These are phyloP conservation scores for Castanea crenata DNA, from an alignment of 306 rosid species.

Conservation along the genomic window DNA sequence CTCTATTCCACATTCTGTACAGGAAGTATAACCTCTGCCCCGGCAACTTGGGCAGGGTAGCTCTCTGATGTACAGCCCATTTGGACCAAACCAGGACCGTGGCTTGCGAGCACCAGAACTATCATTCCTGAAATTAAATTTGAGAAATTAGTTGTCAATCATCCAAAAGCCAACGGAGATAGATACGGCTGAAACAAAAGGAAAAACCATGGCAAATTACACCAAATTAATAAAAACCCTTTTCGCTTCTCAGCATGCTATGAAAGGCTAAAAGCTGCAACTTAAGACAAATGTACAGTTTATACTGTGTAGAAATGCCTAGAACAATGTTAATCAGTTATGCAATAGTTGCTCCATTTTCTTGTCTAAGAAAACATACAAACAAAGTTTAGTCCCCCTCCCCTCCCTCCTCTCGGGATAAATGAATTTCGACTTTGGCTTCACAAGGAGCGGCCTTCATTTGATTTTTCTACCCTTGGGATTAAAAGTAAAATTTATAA, in stretches of 20 bases:
- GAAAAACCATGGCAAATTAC: not conserved
- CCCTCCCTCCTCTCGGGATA: no score
- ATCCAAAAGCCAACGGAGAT: not conserved
- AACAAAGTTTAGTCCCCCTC: no score
- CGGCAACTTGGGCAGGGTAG: conserved; percentile 96
- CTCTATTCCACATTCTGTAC: conserved; percentile 86
- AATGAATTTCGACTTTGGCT: no score
- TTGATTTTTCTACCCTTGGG: no score
- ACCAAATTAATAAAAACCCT: not conserved
- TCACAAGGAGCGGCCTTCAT: no score
- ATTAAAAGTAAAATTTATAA: no score
- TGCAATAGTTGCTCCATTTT: no score
- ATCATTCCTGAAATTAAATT: conserved; percentile 46
- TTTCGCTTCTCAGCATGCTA: not conserved
- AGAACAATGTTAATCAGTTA: no score
- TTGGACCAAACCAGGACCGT: conserved; percentile 91
- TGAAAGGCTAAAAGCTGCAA: no score
- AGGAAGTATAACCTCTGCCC: conserved; percentile 94
- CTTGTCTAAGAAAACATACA: no score
- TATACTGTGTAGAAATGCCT: no score
- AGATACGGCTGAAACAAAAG: not conserved
- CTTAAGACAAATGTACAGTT: no score
- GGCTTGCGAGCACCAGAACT: conserved; percentile 44
- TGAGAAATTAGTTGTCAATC: not conserved
- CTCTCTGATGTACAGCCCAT: conserved; percentile 86